Conservation (phyloP, 2,329 filamentous ascomycete species). For the Ilyonectria sp. region DNA sequence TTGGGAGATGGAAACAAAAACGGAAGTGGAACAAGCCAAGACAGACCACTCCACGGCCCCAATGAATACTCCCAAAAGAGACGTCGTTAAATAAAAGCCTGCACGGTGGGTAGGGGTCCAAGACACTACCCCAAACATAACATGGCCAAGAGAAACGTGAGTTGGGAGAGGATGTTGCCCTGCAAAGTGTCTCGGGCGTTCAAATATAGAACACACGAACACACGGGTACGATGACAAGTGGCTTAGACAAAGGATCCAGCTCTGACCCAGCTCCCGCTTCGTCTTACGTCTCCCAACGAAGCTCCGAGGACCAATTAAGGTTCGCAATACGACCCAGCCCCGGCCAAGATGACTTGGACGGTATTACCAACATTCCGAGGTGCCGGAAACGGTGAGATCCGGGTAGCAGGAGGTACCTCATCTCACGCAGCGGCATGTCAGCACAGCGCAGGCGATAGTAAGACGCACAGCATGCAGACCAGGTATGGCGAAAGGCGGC, state of each 20-base stretch:
- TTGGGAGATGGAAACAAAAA: not conserved
- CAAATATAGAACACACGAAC: not conserved
- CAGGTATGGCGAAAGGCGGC: not conserved
- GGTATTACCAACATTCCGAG: not conserved
- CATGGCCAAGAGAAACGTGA: not conserved
- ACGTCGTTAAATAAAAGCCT: not conserved
- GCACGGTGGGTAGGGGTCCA: not conserved
- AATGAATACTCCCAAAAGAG: not conserved
- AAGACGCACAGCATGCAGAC: not conserved
- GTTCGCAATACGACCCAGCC: not conserved
- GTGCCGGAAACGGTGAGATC: conserved; percentile 1
- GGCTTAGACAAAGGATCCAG: not conserved
- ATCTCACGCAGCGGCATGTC: conserved; percentile 10
- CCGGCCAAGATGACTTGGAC: not conserved
- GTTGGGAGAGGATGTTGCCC: not conserved
- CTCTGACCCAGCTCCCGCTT: not conserved
- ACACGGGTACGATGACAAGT: not conserved
- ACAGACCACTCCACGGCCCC: not conserved
- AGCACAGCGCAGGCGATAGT: not conserved
- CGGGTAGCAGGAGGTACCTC: not conserved
- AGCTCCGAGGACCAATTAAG: not conserved
- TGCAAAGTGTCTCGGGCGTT: not conserved
- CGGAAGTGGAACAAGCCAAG: not conserved
- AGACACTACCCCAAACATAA: not conserved
- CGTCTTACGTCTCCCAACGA: not conserved